These are phyloP conservation scores for Chalciporus sphaerocephalus DNA, from an alignment of 768 basidiomycete genomes.

Conservation along the genomic window DNA sequence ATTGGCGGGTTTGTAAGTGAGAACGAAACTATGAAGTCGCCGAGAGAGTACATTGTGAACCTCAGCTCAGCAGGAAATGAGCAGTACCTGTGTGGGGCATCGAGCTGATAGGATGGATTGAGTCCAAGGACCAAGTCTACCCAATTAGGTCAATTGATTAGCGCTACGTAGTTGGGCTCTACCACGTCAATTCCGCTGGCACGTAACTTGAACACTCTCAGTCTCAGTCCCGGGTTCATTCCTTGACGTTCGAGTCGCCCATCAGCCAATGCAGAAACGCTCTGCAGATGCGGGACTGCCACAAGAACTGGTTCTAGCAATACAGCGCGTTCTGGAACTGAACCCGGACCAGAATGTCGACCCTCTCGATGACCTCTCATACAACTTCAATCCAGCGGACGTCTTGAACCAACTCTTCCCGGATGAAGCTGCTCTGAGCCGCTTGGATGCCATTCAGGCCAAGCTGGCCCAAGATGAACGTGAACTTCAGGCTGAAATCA, in stretches of 20 bases:
- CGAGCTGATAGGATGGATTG: not conserved
- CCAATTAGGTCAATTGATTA: slow-evolving; percentile 5
- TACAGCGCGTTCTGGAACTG: slow-evolving; percentile 66
- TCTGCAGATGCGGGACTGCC: slow-evolving; percentile 47
- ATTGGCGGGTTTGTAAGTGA: slow-evolving; percentile 6
- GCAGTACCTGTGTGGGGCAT: not conserved
- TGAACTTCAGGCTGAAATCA: slow-evolving; percentile 69
- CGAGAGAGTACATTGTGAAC: slow-evolving; percentile 17
- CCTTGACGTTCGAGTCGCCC: not conserved
- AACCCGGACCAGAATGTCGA: slow-evolving; percentile 43
- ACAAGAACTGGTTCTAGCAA: slow-evolving; percentile 61
- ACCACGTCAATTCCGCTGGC: not conserved
- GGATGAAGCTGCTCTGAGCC: slow-evolving; percentile 69
- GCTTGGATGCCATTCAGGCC: slow-evolving; percentile 67
- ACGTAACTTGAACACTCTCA: not conserved
- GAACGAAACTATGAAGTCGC: slow-evolving; percentile 20
- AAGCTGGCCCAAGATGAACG: slow-evolving; percentile 65
- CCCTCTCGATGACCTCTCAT: slow-evolving; percentile 54
- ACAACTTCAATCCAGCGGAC: slow-evolving; percentile 52
- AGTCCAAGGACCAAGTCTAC: slow-evolving; percentile 6
- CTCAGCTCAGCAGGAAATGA: not conserved
- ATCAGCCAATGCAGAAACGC: slow-evolving; percentile 19
- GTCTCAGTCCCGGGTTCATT: not conserved
- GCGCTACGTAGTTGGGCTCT: not conserved
- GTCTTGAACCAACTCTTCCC: slow-evolving; percentile 67